Evolutionary conservation across 208 protist species (phyloP), one percentile per base, ranked within the genome.

Genomic region (Trichomonas gallinae): DNA sequence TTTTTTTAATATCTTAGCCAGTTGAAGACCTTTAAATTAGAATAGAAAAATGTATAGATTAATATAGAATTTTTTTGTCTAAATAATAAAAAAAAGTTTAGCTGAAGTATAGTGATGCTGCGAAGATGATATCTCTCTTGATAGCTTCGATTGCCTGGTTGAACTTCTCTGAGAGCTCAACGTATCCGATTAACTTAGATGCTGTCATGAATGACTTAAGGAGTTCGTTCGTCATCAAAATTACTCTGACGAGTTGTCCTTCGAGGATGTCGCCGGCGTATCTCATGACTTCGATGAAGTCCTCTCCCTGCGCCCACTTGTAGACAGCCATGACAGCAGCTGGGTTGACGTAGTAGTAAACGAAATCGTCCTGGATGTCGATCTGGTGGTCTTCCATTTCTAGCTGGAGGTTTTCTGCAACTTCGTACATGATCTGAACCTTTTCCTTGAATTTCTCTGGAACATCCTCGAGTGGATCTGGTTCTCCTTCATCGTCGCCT

Each of bases 61-160:
- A 82, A 8, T n/a, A 82, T 82, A 34, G 11, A 34, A 34, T n/a
- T n/a, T 34, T 36, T 82, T 82, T 17, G 17, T 34, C 11, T 9
- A 82, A 82, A 38, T 87, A 15, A 87, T 26, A 26, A 38, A 87
- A 87, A 44, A 89, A 46, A 46, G 38, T 21, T 93, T 51, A 93
- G 31, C 46, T 44, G 8, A 97, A 42, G 97, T 99, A 99, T 36
- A 99, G 97, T 4, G 98, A 99, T 31, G 99, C 99, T 40, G 99
- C 99, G 97, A 99, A 99, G 15, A 99, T 99, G 97, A 99, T 99
- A 97, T 99, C 99, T 49, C 99, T 98, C 97, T 99, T 99, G 96
- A 99, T 99, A 34, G 98, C 97, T 88, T 98, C 98, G 87, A 99
- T 99, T 48, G 97, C 91, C 96, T 99, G 98, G 6, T 99, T 97